phyloP scores from a whole-genome alignment of 2,329 filamentous ascomycete species.

The Ophiosphaerella narmari region DNA sequence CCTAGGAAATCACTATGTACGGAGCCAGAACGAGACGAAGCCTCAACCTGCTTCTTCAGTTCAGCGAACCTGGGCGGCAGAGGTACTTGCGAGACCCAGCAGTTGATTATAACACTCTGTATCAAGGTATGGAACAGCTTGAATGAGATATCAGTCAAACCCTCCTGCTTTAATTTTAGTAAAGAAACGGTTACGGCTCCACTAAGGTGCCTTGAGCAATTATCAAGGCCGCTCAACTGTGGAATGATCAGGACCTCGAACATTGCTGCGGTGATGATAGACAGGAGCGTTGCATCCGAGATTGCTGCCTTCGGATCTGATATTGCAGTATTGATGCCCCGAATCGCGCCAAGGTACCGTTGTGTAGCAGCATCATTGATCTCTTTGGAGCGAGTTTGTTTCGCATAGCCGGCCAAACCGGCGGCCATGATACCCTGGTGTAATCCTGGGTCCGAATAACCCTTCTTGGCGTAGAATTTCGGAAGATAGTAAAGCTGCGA shows the following conservation, averaged over 20 bases:
- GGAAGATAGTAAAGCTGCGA: conserved; percentile 34
- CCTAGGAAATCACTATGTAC: conserved; percentile 23
- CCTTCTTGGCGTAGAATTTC: conserved; percentile 19
- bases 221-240: conserved; percentile 18
- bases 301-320: conserved; percentile 11
- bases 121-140: conserved; percentile 21
- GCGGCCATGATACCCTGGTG: conserved; percentile 27
- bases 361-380: conserved; percentile 21
- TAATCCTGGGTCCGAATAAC: conserved; percentile 18
- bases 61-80: conserved; percentile 21
- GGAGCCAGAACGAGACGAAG: conserved; percentile 2
- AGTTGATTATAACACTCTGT: conserved; percentile 31
- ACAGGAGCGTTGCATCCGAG: conserved; percentile 27
- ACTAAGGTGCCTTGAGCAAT: conserved; percentile 31
- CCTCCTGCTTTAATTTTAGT: conserved; percentile 20
- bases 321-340: conserved; percentile 26
- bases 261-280: conserved; percentile 32
- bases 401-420: conserved; percentile 31
- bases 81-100: conserved; percentile 28
- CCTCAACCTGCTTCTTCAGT: conserved; percentile 11
- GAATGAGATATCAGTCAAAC: conserved; percentile 14
- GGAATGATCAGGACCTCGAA: conserved; percentile 33
- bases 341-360: conserved; percentile 28
- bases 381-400: conserved; percentile 15
- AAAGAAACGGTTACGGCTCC: conserved; percentile 33